These are phyloP conservation scores for Podospora pseudoanserina DNA, from an alignment of 495 filamentous ascomycete species.

Conservation along the genomic window DNA sequence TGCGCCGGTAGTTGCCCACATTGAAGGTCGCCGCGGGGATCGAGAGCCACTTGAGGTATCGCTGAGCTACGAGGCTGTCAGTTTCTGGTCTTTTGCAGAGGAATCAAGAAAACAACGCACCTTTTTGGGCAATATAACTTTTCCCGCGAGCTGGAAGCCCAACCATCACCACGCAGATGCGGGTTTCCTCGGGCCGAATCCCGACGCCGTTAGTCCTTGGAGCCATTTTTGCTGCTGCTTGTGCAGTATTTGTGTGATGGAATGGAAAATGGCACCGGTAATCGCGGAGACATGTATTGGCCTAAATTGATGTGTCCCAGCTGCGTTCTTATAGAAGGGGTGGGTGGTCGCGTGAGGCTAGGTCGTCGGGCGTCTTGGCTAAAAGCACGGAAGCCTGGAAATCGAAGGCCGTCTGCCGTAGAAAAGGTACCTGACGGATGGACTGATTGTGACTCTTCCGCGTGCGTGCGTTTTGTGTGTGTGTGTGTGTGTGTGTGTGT, in stretches of 20 bases:
- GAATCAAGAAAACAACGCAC: constrained; percentile 46
- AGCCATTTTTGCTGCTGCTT: constrained; percentile 35
- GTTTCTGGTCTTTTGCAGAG: neutral
- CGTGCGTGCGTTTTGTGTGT: neutral
- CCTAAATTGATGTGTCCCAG: constrained; percentile 27
- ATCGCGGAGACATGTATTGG: constrained; percentile 33
- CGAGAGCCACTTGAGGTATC: constrained; percentile 94
- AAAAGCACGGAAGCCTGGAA: neutral
- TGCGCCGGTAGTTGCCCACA: constrained; percentile 88
- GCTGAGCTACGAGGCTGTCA: constrained; percentile 60
- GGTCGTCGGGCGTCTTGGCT: constrained; percentile 16
- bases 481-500: neutral
- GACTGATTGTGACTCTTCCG: neutral
- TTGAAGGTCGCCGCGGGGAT: constrained; percentile 93
- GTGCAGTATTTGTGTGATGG: constrained; percentile 4
- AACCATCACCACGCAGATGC: constrained; percentile 99
- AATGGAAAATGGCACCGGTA: constrained; percentile 10
- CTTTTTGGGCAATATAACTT: constrained; percentile 94
- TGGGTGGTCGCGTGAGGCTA: constrained; percentile 33
- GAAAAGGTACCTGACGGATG: neutral
- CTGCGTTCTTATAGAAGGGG: constrained; percentile 15
- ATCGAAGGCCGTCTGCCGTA: neutral
- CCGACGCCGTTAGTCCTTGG: constrained; percentile 46
- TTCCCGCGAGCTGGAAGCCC: constrained; percentile 93
- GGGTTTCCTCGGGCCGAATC: constrained; percentile 83